Evolutionary conservation across 164 flowering plant species (phyloP).

Genomic region (Paratinospora sagittata): DNA sequence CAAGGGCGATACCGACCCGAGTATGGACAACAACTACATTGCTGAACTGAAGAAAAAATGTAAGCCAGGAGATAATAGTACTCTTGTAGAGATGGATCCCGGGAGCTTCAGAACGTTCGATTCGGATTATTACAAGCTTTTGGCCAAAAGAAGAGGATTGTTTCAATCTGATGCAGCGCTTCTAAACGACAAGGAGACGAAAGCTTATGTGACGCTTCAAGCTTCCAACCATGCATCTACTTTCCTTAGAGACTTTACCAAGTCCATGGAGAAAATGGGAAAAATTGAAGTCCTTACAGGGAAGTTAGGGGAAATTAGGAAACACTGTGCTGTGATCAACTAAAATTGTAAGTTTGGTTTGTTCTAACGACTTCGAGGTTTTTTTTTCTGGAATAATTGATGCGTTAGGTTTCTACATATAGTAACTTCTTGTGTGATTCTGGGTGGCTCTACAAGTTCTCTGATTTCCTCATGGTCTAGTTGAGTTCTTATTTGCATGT

Average conservation of each 20-base stretch:
- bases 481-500: too few relatives aligned
- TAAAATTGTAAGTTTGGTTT: neutral
- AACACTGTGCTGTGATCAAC: conserved; percentile 29
- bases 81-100: too few relatives aligned
- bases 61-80: too few relatives aligned
- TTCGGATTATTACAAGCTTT: too few relatives aligned
- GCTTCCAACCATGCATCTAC: conserved; percentile 5
- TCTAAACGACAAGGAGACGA: conserved; percentile 30
- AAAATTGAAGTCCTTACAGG: conserved; percentile 44
- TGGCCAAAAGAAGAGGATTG: too few relatives aligned
- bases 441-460: neutral
- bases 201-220: conserved; percentile 27
- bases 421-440: neutral
- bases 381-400: neutral
- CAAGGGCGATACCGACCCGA: too few relatives aligned
- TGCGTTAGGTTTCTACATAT: neutral
- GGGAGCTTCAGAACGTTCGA: too few relatives aligned
- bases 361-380: neutral
- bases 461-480: neutral
- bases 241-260: conserved; percentile 42
- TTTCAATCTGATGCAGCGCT: too few relatives aligned
- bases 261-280: conserved; percentile 56
- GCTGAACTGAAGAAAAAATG: too few relatives aligned
- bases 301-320: conserved; percentile 40
- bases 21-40: too few relatives aligned